Evolutionary conservation across 2,329 filamentous ascomycete genomes (phyloP).

Genomic region (Penicillium sp.): DNA sequence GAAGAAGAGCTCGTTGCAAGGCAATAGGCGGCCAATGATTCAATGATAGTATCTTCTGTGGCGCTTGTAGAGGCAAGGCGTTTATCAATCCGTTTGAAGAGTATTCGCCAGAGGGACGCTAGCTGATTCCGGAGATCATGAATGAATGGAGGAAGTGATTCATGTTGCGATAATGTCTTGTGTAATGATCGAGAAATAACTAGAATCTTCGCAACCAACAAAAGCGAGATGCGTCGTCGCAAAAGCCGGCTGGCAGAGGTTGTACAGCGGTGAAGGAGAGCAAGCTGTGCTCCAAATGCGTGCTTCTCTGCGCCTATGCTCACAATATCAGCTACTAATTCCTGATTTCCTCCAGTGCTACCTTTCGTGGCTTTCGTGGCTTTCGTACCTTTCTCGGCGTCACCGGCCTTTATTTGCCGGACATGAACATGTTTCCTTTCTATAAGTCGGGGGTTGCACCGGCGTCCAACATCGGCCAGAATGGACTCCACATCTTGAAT

Average conservation of each 20-base stretch:
- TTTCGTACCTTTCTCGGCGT: conserved; percentile 32
- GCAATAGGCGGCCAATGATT: conserved; percentile 77
- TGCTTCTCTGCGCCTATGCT: conserved; percentile 42
- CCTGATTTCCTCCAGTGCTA: not conserved
- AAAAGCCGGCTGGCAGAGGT: conserved; percentile 54
- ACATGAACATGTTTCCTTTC: conserved; percentile 64
- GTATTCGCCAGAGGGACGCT: conserved; percentile 59
- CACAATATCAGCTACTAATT: conserved; percentile 15
- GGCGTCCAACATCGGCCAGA: conserved; percentile 68
- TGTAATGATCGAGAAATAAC: conserved; percentile 73
- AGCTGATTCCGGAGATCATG: conserved; percentile 65
- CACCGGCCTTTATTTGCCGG: conserved; percentile 45
- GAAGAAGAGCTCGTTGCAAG: conserved; percentile 76
- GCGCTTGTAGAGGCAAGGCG: conserved; percentile 47
- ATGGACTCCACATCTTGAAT: conserved; percentile 71
- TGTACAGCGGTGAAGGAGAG: conserved; percentile 57
- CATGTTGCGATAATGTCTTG: conserved; percentile 64
- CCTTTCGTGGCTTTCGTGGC: conserved; percentile 23
- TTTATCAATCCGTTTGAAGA: conserved; percentile 64
- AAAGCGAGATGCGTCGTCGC: conserved; percentile 49
- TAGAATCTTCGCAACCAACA: conserved; percentile 66
- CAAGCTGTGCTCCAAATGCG: conserved; percentile 56
- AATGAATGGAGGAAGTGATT: conserved; percentile 52
- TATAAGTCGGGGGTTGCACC: conserved; percentile 71
- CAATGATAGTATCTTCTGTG: conserved; percentile 56